A percentile compares a stretch with the other conserved stretches of the same genome.
These are phyloP conservation scores for Diaporthe sp. DNA, from an alignment of 2,329 filamentous ascomycete species.

Conservation along the genomic window DNA sequence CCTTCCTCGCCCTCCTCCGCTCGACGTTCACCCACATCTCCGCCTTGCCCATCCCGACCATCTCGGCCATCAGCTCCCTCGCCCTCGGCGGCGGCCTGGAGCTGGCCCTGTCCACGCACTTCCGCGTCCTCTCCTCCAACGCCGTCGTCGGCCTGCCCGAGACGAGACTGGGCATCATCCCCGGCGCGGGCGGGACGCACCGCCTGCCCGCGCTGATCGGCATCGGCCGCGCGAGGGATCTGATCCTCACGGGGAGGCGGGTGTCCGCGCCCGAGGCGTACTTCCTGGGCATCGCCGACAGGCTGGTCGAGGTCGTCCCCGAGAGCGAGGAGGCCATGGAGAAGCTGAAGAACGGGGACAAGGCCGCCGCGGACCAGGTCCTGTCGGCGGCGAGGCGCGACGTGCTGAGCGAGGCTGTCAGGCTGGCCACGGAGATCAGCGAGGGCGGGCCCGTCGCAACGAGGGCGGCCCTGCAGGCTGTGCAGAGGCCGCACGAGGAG, in stretches of 20 bases:
- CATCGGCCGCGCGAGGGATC: conserved; percentile 81
- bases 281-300: conserved; percentile 88
- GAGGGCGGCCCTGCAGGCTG: conserved; percentile 81
- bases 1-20: conserved; percentile 83
- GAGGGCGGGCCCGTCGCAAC: conserved; percentile 84
- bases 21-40: conserved; percentile 79
- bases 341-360: conserved; percentile 56
- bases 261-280: conserved; percentile 88
- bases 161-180: conserved; percentile 92
- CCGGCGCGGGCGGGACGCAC: conserved; percentile 92
- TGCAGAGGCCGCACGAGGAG: conserved; percentile 76
- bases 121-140: conserved; percentile 86
- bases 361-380: conserved; percentile 49
- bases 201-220: conserved; percentile 87
- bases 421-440: conserved; percentile 85
- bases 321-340: conserved; percentile 58
- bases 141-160: conserved; percentile 87
- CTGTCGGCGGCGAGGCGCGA: conserved; percentile 70
- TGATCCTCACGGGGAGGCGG: conserved; percentile 90
- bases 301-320: conserved; percentile 83
- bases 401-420: conserved; percentile 80
- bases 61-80: conserved; percentile 85
- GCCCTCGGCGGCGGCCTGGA: conserved; percentile 95
- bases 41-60: conserved; percentile 85
- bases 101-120: conserved; percentile 87